Evolutionary conservation across 176 grass and related monocot species (phyloP).

Genomic region (Eragrostis nindensis): DNA sequence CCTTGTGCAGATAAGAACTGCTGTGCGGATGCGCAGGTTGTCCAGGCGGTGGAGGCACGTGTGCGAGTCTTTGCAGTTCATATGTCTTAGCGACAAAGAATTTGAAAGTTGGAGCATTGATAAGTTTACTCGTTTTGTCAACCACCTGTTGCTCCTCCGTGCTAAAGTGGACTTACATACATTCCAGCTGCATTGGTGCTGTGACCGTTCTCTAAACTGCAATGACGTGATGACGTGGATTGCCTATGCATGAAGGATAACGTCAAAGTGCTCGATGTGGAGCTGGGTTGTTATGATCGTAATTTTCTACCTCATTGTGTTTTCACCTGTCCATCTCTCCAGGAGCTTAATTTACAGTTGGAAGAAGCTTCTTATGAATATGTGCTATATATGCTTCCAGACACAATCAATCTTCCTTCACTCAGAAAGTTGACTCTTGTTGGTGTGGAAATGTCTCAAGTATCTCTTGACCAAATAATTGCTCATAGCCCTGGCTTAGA

Average conservation of each 20-base stretch:
- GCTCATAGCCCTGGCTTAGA: neutral
- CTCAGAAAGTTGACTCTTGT: no score
- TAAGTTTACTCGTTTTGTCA: conserved; percentile 29
- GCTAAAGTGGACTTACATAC: conserved; percentile 29
- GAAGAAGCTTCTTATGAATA: no score
- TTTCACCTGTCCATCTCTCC: conserved; percentile 40
- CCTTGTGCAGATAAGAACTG: neutral
- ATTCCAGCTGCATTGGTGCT: conserved; percentile 20
- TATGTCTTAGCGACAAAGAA: neutral
- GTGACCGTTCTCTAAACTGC: neutral
- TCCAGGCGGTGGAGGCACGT: neutral
- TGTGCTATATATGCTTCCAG: neutral
- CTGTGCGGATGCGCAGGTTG: neutral
- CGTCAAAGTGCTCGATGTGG: conserved; percentile 39
- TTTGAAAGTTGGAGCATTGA: conserved; percentile 7
- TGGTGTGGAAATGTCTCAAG: no score
- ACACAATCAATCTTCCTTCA: neutral
- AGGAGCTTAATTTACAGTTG: conserved; percentile 38
- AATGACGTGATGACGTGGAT: conserved; percentile 42
- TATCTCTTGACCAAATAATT: no score
- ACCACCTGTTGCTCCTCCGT: conserved; percentile 37
- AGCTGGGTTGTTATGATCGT: neutral
- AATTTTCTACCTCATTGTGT: conserved; percentile 13
- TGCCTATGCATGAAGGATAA: conserved; percentile 39
- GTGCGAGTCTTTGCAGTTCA: neutral